Conservation (phyloP, 208 protist genomes). For the Willaertia magna region DNA sequence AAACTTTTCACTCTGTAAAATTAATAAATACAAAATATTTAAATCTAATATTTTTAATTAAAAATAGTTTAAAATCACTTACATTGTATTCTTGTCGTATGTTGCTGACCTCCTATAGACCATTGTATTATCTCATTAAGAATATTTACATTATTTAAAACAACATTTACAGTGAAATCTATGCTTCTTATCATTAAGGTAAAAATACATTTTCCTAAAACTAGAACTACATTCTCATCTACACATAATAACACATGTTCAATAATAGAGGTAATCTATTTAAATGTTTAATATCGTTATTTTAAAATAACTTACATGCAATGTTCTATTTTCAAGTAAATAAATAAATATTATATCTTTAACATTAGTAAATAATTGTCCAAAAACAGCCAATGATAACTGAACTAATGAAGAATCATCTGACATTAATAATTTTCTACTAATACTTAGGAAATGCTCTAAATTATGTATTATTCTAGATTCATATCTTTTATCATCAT, state of each 20-base stretch:
- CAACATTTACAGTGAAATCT: background rate
- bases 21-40: background rate
- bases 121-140: background rate
- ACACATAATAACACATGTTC: background rate
- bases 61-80: background rate
- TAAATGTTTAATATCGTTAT: background rate
- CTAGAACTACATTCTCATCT: background rate
- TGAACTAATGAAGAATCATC: background rate
- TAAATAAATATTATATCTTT: background rate
- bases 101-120: background rate
- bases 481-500: background rate
- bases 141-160: background rate
- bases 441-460: background rate
- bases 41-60: background rate
- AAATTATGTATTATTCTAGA: background rate
- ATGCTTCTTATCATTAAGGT: background rate
- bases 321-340: background rate
- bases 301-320: background rate
- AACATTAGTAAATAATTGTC: background rate
- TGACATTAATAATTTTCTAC: background rate
- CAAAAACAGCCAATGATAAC: background rate
- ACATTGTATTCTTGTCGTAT: background rate
- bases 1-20: background rate
- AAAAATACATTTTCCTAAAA: background rate
- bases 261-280: background rate